Base-by-base conservation (phyloP, 1,139 yeast species). In the Magnusiomyces paraingens region DNA sequence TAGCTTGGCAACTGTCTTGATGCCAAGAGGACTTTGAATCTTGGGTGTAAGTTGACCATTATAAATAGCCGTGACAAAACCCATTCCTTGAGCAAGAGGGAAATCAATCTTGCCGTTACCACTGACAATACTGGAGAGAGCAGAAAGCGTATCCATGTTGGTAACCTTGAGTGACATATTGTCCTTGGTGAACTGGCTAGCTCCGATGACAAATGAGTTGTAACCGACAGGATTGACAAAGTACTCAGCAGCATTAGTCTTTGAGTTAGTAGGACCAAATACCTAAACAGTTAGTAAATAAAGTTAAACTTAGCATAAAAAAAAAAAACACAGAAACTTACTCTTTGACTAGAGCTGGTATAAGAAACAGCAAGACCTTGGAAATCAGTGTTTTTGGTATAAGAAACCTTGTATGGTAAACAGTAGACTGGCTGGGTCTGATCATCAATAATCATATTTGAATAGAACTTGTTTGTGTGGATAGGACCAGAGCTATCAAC, bases 71-170 rank as follows among this genome's bases (percentile, higher is more conserved):
- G 89, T 80, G 12, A 81, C 79, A 60, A 84, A 78, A n/a, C 95
- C 95, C 87, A 84, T 84, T 58, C 95, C 95, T 66, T 83, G 86
- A 20, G 77, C 80, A 49, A 79, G 57, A 3, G 84, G 82, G 43
- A 72, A 55, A 20, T 57, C 58, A 39, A 72, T 60, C 10, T 66
- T 55, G 8, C 58, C 58, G 22, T 52, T 21, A 21, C 47, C 54
- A 18, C 46, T 21, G 8, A 47, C 26, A n/a, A 56, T 26, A 20
- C 52, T 50, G 12, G 78, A 81, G 38, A 72, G 69, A 17, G 77
- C 84, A 3, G 91, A 83, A 72, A 83, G 75, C 35, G 78, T 75
- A 49, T 75, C 76, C 72, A 79, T 73, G 14, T 15, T 65, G 54
- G 67, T 59, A 36, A 75, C 71, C 29, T 79, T 67, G 52, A 86